Evolutionary conservation across 768 basidiomycete genomes (phyloP).

Genomic region (Xerocomus brunneocitrinus): DNA sequence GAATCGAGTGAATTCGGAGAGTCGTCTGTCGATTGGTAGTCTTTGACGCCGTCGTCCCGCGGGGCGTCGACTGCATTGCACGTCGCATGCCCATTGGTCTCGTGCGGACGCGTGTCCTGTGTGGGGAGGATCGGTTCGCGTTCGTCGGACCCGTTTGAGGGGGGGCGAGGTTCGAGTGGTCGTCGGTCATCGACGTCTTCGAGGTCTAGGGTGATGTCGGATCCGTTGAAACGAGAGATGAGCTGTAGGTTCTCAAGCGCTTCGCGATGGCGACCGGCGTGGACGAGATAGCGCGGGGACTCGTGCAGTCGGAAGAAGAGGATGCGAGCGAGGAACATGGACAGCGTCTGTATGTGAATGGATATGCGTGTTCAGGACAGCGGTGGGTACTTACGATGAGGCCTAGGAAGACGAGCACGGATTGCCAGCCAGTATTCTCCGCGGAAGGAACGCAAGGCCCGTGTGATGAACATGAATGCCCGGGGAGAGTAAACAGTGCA

Average conservation of each 20-base stretch:
- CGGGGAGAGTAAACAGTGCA: slow-evolving; percentile 75
- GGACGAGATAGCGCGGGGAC: slow-evolving; percentile 89
- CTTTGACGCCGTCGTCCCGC: slow-evolving; percentile 19
- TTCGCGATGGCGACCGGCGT: slow-evolving; percentile 79
- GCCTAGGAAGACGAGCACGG: slow-evolving; percentile 73
- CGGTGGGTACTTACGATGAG: slow-evolving; percentile 62
- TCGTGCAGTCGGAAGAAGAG: slow-evolving; percentile 91
- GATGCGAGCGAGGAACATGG: slow-evolving; percentile 85
- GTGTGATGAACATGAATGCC: slow-evolving; percentile 55
- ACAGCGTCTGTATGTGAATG: slow-evolving; percentile 57
- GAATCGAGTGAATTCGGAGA: slow-evolving; percentile 28
- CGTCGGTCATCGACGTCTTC: slow-evolving; percentile 61
- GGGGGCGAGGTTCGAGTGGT: slow-evolving; percentile 19
- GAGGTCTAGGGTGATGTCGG: slow-evolving; percentile 58
- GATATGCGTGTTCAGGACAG: neutral
- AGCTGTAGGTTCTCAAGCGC: slow-evolving; percentile 78
- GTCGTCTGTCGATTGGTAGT: slow-evolving; percentile 28
- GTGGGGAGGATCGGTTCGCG: slow-evolving; percentile 27
- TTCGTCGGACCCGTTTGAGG: slow-evolving; percentile 19
- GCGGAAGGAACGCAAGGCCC: slow-evolving; percentile 57
- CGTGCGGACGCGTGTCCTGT: slow-evolving; percentile 10
- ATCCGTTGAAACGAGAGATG: slow-evolving; percentile 86
- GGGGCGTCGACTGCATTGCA: slow-evolving; percentile 6
- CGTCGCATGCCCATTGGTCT: slow-evolving; percentile 14
- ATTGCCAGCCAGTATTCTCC: slow-evolving; percentile 87